Percentiles rank a stretch among this genome's conserved stretches.
phyloP scores from a whole-genome alignment of 2,329 filamentous ascomycete genomes.

The Fusarium sp. region DNA sequence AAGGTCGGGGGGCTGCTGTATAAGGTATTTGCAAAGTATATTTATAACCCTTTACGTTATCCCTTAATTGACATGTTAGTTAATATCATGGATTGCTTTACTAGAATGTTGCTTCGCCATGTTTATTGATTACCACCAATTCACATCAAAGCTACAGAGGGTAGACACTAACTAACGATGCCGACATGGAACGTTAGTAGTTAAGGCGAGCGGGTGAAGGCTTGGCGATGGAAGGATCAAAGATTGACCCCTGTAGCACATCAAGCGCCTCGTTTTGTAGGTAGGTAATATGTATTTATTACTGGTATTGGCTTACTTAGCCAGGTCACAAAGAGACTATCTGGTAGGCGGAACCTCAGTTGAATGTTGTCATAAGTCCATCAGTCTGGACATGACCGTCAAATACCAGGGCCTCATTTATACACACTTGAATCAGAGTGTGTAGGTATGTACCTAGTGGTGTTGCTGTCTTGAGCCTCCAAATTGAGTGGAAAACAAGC shows the following conservation, averaged over 20 bases:
- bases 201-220: neutral
- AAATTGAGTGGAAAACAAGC: slow-evolving; percentile 28
- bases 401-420: neutral
- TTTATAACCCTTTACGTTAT: neutral
- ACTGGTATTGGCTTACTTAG: neutral
- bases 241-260: slow-evolving; percentile 29
- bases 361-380: neutral
- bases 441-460: too few relatives aligned
- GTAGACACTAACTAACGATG: neutral
- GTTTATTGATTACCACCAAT: neutral
- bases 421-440: neutral
- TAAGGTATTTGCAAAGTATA: neutral
- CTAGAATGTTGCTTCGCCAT: neutral
- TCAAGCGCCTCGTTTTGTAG: slow-evolving; percentile 7
- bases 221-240: slow-evolving; percentile 25
- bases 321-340: neutral
- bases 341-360: neutral
- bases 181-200: neutral
- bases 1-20: neutral
- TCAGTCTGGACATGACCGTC: neutral
- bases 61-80: neutral
- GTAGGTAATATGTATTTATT: neutral
- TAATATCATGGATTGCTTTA: neutral
- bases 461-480: slow-evolving; percentile 16
- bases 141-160: neutral